Evolutionary conservation across 2,329 filamentous ascomycete species (phyloP).

Genomic region (Xylaria sp.): DNA sequence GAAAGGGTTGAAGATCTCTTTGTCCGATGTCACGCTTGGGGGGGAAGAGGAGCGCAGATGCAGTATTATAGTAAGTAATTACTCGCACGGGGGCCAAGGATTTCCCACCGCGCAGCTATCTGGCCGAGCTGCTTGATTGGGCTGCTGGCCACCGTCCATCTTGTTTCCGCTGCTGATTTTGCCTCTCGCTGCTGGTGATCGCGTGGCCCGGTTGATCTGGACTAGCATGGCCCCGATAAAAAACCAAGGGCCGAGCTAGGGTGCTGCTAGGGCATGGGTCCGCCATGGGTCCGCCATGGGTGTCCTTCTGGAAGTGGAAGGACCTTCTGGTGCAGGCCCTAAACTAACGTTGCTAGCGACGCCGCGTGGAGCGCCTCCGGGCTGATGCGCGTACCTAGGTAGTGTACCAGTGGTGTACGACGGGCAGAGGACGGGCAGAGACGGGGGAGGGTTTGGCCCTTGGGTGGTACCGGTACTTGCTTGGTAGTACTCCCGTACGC

Average conservation of each 20-base stretch:
- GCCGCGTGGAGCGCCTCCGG: conserved; percentile 8
- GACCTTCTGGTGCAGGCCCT: conserved; percentile 31
- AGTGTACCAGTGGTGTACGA: no score
- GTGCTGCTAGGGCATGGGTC: conserved; percentile 32
- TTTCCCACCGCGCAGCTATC: conserved; percentile 6
- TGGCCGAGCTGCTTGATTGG: conserved; percentile 24
- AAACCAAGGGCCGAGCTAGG: no score
- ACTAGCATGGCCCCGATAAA: conserved; percentile 24
- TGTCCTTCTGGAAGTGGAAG: conserved; percentile 42
- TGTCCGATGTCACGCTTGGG: not conserved
- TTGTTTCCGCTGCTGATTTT: conserved; percentile 4
- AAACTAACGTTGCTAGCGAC: conserved; percentile 10
- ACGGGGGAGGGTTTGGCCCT: conserved; percentile 1
- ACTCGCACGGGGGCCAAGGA: conserved; percentile 16
- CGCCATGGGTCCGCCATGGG: conserved; percentile 34
- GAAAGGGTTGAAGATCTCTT: conserved; percentile 13
- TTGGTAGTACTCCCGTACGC: not conserved
- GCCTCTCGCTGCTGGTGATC: conserved; percentile 25
- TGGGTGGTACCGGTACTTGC: conserved; percentile 1
- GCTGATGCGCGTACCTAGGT: conserved; percentile 19
- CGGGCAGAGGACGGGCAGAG: no score
- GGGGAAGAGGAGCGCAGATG: conserved; percentile 20
- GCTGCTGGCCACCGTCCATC: conserved; percentile 6
- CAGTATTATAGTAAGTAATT: conserved; percentile 17
- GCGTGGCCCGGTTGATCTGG: conserved; percentile 37